Base-by-base conservation (phyloP, 805 yeast genomes). In the Schwanniomyces yamadae region DNA sequence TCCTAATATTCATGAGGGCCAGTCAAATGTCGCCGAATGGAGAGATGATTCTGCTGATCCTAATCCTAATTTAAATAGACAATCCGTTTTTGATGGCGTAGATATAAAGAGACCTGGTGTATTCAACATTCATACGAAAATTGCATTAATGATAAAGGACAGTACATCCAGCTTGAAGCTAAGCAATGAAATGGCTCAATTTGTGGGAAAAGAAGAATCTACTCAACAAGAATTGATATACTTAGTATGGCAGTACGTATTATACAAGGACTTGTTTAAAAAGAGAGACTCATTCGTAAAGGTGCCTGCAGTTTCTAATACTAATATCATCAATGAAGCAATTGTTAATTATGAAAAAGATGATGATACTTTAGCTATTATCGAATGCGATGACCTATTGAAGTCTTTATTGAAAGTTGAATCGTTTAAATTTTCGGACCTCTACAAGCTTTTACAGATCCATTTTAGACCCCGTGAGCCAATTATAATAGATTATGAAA, bases 201-300 rank as follows among this genome's bases (percentile, higher is more conserved):
- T 93, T 30, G 66, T 88, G 21, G 97, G 97, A 15, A 72, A 78
- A 23, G 65, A 71, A 18, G 95, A 87, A 55, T 82, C 85, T 21
- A 82, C 95, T 4, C 89, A 89, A 55, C 95, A 91, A 40, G 96
- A 87, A 37, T 79, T 87, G 30, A 82, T 85, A 29, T 89, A 78
- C 48, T 73, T 80, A 8, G 59, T 87, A 23, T 88, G 95, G 88
- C 88, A 84, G 57, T 88, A 87, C 54, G 73, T 79, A 13, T 76
- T 84, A 47, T 75, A 76, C 57, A 84, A 84, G 55, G 75, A 79
- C 44, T 62, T 87, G 54, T 58, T 66, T 42, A 54, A 53, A 25
- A 59, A 55, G 28, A 48, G 54, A 5, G 62, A 57, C 18, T 34
- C 51, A 12, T 53, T 55, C 34, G 46, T 61, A 17, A 55, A 52